Base-by-base conservation (phyloP, 2,329 filamentous ascomycete genomes). In the Monosporascus sp. region DNA sequence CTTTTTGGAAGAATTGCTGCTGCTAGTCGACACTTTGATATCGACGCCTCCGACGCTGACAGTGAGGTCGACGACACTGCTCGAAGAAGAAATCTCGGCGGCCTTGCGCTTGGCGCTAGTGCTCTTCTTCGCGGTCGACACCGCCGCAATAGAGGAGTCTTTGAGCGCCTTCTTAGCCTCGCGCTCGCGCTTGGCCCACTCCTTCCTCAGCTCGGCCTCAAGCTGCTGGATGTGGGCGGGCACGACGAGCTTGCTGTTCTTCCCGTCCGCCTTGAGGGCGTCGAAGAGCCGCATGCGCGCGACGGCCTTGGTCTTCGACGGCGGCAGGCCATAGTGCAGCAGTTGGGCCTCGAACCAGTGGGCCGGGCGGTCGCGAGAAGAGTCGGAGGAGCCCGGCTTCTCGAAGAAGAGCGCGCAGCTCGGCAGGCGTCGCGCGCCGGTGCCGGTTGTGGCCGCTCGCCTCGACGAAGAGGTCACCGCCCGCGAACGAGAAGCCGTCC, bases 271-370 rank as follows among this genome's bases (percentile, higher is more conserved):
- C 37, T 76, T 79, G 54, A 84, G 62, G 7, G 81, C 81, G 56
- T 83, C 77, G n/a, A 79, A 72, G 17, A 87, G 67, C 2, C 82
- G 70, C 69, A 83, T 77, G 52, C 82, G 80, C 9, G 82, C 82
- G 0, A 76, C 74, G 22, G 79, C 75, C 66, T 85, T 85, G 45
- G 74, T 74, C 60, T 81, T 82, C 18, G 79, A 81, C 0, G 75
- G 73, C 6, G 70, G 71, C 0, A 86, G 70, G 1, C 80, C 82
- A 66, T 85, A 86, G 66, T 86, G 83, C 4, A 83, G 66, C 11
- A 85, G 72, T 56, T 86, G 82, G 0, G 83, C 81, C 56, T 82
- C 76, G 53, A 82, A 86, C 78, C 78, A 86, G 57, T 85, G 80
- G 1, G 73, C 81, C 1, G 81, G 75, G 44, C 74, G 75, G 59